Conservation (phyloP, 805 yeast species). For the Metschnikowia picachoensis region DNA sequence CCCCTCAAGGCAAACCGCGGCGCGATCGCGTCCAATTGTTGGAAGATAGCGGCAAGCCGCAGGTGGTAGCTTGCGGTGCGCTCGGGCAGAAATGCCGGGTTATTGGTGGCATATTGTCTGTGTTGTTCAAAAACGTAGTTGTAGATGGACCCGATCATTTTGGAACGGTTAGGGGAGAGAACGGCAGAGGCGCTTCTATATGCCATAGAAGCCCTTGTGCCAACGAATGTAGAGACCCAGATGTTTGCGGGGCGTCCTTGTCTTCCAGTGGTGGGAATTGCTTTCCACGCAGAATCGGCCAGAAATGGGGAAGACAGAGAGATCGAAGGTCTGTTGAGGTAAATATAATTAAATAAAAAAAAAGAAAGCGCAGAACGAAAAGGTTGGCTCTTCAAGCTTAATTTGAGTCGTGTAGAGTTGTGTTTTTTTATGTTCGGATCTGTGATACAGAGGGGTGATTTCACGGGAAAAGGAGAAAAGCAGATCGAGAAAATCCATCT, state of each 20-base stretch:
- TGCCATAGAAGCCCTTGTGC: slow-evolving; percentile 2
- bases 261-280: neutral
- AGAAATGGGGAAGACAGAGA: neutral
- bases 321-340: neutral
- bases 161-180: slow-evolving; percentile 10
- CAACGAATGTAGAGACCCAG: neutral
- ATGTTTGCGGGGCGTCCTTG: neutral
- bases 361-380: no score
- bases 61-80: slow-evolving; percentile 38
- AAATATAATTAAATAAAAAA: no score
- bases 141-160: slow-evolving; percentile 19
- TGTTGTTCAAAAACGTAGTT: slow-evolving; percentile 15
- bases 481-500: neutral
- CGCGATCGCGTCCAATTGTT: slow-evolving; percentile 58
- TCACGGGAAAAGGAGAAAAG: neutral
- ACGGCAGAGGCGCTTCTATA: neutral
- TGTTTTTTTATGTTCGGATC: neutral
- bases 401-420: neutral
- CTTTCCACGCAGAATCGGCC: neutral
- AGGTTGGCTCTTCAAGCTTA: no score
- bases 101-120: slow-evolving; percentile 24
- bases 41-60: slow-evolving; percentile 38
- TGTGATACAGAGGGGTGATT: neutral
- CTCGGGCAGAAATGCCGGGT: slow-evolving; percentile 20
- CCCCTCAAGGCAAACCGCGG: slow-evolving; percentile 61